A percentile compares a stretch with the other conserved stretches of the same genome.
phyloP scores from a whole-genome alignment of 208 protist genomes.

The Naegleria fowleri region DNA sequence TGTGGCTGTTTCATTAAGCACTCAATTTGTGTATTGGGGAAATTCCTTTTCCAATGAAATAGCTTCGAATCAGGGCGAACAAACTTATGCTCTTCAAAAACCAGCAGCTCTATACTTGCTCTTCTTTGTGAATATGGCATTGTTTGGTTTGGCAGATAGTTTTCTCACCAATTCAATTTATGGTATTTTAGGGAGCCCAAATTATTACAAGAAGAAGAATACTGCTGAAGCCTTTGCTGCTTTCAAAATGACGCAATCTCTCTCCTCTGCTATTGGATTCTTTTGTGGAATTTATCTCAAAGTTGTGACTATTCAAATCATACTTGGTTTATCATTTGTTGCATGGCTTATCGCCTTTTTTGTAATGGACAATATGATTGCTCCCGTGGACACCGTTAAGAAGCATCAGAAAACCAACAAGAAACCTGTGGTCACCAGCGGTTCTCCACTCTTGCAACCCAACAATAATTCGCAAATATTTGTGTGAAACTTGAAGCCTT shows the following conservation, averaged over 20 bases:
- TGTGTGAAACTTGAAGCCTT: too few species aligned
- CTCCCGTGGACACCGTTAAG: background rate
- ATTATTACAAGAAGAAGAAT: background rate
- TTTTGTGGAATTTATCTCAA: background rate
- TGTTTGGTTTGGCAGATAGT: constrained; percentile 2
- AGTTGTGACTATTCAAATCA: background rate
- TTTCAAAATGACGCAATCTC: constrained; percentile 14
- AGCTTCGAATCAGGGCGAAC: background rate
- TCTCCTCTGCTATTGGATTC: constrained; percentile 1
- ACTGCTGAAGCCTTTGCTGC: constrained; percentile 5
- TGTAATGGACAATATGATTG: background rate
- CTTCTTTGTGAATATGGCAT: background rate
- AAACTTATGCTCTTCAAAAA: background rate
- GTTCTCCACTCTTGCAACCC: too few species aligned
- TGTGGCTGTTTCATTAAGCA: background rate
- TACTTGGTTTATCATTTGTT: background rate
- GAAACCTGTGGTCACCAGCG: background rate
- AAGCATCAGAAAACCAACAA: background rate
- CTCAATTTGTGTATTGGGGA: background rate
- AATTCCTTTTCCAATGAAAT: background rate
- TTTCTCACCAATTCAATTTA: background rate
- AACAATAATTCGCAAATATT: too few species aligned
- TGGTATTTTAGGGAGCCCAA: background rate
- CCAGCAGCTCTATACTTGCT: background rate
- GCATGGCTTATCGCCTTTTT: background rate